phyloP scores from a whole-genome alignment of 805 yeast genomes.

The Yamadazyma philogaea region DNA sequence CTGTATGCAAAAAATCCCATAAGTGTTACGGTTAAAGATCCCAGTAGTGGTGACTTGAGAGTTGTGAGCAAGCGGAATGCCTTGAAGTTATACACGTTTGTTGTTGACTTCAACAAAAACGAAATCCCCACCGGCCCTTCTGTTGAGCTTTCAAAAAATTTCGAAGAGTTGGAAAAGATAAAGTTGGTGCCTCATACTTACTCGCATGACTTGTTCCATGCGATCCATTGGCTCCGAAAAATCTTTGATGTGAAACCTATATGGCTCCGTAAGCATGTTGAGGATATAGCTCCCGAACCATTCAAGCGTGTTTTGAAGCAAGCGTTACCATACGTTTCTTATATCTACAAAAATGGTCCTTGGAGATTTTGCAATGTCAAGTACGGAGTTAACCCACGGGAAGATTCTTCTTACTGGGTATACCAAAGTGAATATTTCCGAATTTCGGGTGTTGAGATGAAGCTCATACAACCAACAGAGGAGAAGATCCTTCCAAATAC shows the following conservation, averaged over 20 bases:
- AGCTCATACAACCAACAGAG: neutral
- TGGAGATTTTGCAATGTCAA: conserved; percentile 86
- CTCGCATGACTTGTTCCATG: conserved; percentile 35
- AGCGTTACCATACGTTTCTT: conserved; percentile 83
- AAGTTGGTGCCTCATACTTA: conserved; percentile 31
- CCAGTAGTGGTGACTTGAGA: conserved; percentile 57
- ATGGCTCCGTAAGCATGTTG: conserved; percentile 78
- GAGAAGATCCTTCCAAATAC: conserved; percentile 28
- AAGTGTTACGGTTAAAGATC: conserved; percentile 45
- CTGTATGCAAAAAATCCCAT: conserved; percentile 71
- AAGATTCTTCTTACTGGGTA: conserved; percentile 49
- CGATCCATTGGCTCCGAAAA: conserved; percentile 40
- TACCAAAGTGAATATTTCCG: conserved; percentile 89
- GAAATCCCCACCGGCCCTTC: conserved; percentile 50
- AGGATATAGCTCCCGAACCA: conserved; percentile 49
- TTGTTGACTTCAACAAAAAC: conserved; percentile 46
- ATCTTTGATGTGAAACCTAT: conserved; percentile 73
- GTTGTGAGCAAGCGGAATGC: conserved; percentile 45
- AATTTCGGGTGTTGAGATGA: conserved; percentile 32
- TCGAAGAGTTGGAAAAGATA: conserved; percentile 25
- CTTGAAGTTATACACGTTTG: conserved; percentile 52
- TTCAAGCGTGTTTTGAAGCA: conserved; percentile 52
- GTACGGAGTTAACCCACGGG: conserved; percentile 75
- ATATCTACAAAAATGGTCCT: conserved; percentile 83
- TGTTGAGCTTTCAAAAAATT: conserved; percentile 39